Evolutionary conservation across 78 protist species (phyloP).

Genomic region (Dictyostelium capitatum): DNA sequence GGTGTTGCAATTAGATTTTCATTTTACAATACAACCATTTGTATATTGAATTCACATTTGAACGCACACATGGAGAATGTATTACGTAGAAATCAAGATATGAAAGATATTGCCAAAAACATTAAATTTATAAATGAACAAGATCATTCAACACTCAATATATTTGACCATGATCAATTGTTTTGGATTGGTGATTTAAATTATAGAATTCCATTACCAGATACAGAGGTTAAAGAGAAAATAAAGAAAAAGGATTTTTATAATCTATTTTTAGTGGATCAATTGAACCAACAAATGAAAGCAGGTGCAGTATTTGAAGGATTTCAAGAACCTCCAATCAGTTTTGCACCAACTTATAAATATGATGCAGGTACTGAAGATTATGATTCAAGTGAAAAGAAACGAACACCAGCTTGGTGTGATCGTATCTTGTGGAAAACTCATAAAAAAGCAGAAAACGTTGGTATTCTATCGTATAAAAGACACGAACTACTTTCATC

Average conservation of each 20-base stretch:
- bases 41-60: conserved; percentile 92
- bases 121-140: conserved; percentile 46
- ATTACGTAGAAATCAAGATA: conserved; percentile 89
- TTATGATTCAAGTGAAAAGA: conserved; percentile 90
- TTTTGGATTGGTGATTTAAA: conserved; percentile 97
- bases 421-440: conserved; percentile 83
- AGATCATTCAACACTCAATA: conserved; percentile 15
- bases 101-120: conserved; percentile 77
- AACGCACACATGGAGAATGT: conserved; percentile 95
- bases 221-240: conserved; percentile 60
- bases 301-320: conserved; percentile 87
- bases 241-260: conserved; percentile 56
- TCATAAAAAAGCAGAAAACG: conserved; percentile 60
- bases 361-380: conserved; percentile 88
- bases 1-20: conserved; percentile 90
- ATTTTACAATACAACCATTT: conserved; percentile 82
- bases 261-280: conserved; percentile 81
- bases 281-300: conserved; percentile 63
- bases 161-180: conserved; percentile 83
- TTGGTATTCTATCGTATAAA: conserved; percentile 24
- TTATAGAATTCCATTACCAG: conserved; percentile 89
- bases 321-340: conserved; percentile 89
- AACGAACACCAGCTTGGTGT: conserved; percentile 94
- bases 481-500: conserved; percentile 69
- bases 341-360: conserved; percentile 96